Base-by-base conservation (phyloP, 73 alveolate species). In the Urostyla sp. region DNA sequence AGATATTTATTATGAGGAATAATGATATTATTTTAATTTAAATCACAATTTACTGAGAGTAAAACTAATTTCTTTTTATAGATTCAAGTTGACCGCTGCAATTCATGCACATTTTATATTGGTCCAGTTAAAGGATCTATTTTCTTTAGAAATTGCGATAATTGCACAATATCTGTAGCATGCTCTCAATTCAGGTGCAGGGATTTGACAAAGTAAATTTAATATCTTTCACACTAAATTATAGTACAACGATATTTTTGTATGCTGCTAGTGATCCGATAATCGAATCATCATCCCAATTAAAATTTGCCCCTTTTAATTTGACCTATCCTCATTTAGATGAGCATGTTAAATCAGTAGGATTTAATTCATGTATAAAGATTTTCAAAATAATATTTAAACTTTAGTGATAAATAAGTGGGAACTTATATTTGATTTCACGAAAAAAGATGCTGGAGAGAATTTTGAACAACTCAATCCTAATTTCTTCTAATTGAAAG, bases 41-140 rank as follows among this genome's bases (percentile, higher is more conserved):
- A n/a, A n/a, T n/a, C n/a, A n/a, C 10, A 10, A 16, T 11, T 40
- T 40, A 16, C 52, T 40, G 52, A 40, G 52, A 11, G 52, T 40
- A 40, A 40, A 40, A 40, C n/a, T n/a, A n/a, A n/a, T n/a, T 40
- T 16, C 11, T 15, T 16, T 63, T 3, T 11, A 40, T 52, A 83
- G 72, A 91, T 94, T 27, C 34, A 76, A 35, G 84, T 94, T n/a
- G 98, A 94, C 76, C 88, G 89, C 20, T 94, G 97, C 84, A 43
- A 75, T 38, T 85, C 89, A 73, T 85, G 96, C 49, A 80, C 77
- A 26, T 66, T 94, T 84, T 83, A 85, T 34, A 61, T 94, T 21
- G 98, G 96, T 2, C 97, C 98, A 45, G 92, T 85, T 16, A 85
- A 91, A 53, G 93, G 93, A 51, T 87, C 96, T 4, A 74, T 91